Evolutionary conservation across 2,329 filamentous ascomycete genomes (phyloP), one percentile per base, ranked within the genome.

Genomic region (Trichoderma brevicompactum): DNA sequence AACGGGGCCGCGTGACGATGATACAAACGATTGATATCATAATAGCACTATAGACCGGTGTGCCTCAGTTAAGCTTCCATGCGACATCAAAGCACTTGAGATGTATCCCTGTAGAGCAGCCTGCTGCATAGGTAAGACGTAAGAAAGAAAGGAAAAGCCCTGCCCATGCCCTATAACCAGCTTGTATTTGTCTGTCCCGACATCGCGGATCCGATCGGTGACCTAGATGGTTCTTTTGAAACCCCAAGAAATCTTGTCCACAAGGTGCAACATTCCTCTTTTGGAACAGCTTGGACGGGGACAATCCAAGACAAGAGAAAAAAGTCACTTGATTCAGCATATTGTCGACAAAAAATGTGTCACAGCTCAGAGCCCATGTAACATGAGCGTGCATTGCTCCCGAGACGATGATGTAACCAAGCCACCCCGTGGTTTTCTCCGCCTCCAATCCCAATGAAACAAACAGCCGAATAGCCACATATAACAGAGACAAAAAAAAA

Each of bases 151-250:
- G 9, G 3, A 23, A 28, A 59, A 38, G 10, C 34, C 34, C 32
- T 15, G 10, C 17, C 13, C 34, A 10, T 38, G 10, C 9, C 46
- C n/a, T n/a, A 15, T 5, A 48, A 2, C 43, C 32, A 46, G 28
- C n/a, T 40, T 38, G 36, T 38, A 38, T 38, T 38, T 13, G 12
- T 38, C 40, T 13, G n/a, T 63, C 59, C 48, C 38, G 38, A 28
- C 40, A 63, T 63, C 48, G 32, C 28, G 49, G 59, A 44, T 38
- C 17, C 55, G n/a, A 59, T 56, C 40, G 40, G 23, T 10, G 9
- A 32, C 17, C 19, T 38, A 43, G 23, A 34, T 44, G 13, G 8
- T 23, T 23, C 8, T 32, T 50, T 28, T 28, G 23, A 13, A 50
- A 17, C 12, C 43, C 17, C 13, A 28, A 34, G 23, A 28, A 23